Conservation (phyloP, 208 protist genomes). For the Lotmaria passim region DNA sequence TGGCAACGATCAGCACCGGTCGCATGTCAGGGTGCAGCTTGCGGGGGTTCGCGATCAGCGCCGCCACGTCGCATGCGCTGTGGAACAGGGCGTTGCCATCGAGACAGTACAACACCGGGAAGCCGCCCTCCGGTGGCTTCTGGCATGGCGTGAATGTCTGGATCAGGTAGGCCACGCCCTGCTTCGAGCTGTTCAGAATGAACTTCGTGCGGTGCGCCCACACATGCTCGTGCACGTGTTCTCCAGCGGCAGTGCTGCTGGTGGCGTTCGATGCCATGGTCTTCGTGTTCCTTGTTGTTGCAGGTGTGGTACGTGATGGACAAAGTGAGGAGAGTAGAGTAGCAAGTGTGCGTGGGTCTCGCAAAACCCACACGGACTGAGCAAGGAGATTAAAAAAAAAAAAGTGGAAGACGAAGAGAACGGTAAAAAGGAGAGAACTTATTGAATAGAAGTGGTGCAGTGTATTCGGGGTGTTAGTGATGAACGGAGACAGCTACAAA, state of each 20-base stretch:
- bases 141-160: constrained; percentile 15
- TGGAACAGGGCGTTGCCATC: constrained; percentile 24
- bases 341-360: no score
- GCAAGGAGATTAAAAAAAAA: no score
- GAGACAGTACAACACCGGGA: constrained; percentile 20
- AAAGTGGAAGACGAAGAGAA: no score
- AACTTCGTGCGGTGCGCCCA: constrained; percentile 8
- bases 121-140: constrained; percentile 13
- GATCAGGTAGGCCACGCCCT: constrained; percentile 3
- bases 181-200: neutral
- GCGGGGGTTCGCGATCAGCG: constrained; percentile 20
- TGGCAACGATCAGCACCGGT: constrained; percentile 13
- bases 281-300: no score
- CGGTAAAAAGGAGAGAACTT: no score
- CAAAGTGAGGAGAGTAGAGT: neutral
- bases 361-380: no score
- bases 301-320: no score
- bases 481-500: no score
- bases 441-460: no score
- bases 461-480: no score
- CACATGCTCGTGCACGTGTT: no score
- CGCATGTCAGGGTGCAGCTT: constrained; percentile 21
- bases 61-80: constrained; percentile 11
- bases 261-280: constrained; percentile 5
- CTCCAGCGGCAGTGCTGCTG: no score